Conservation (phyloP, 129 eudicot genomes). For the Heracleum sosnowskyi region DNA sequence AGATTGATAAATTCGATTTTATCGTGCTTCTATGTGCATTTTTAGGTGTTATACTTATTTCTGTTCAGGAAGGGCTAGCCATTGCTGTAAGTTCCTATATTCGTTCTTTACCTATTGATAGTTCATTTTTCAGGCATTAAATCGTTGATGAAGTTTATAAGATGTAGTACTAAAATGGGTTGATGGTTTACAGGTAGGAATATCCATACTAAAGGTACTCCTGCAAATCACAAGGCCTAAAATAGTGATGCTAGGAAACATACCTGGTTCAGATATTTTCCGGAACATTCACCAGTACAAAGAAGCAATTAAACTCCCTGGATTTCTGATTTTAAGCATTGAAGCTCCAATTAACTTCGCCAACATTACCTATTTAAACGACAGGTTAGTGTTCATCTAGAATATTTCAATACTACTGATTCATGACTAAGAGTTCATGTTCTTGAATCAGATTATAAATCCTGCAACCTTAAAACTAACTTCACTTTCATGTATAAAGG, state of each 20-base stretch:
- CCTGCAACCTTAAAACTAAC: neutral
- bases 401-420: neutral
- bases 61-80: slow-evolving; percentile 75
- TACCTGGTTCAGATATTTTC: slow-evolving; percentile 70
- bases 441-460: neutral
- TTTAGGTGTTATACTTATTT: slow-evolving; percentile 70
- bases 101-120: neutral
- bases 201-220: slow-evolving; percentile 62
- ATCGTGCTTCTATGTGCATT: slow-evolving; percentile 72
- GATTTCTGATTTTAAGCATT: slow-evolving; percentile 56
- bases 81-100: slow-evolving; percentile 49
- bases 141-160: neutral
- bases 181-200: slow-evolving; percentile 43
- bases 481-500: slow-evolving; percentile 26
- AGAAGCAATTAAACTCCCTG: slow-evolving; percentile 58
- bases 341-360: slow-evolving; percentile 83
- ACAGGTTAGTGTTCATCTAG: slow-evolving; percentile 34
- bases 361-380: slow-evolving; percentile 71
- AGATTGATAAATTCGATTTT: slow-evolving; percentile 73
- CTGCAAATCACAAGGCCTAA: slow-evolving; percentile 75
- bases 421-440: neutral
- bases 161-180: neutral
- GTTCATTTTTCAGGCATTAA: neutral
- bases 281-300: slow-evolving; percentile 68
- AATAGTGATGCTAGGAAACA: slow-evolving; percentile 63